Base-by-base conservation (phyloP, 208 protist genomes). In the Acanthamoeba castellanii region DNA sequence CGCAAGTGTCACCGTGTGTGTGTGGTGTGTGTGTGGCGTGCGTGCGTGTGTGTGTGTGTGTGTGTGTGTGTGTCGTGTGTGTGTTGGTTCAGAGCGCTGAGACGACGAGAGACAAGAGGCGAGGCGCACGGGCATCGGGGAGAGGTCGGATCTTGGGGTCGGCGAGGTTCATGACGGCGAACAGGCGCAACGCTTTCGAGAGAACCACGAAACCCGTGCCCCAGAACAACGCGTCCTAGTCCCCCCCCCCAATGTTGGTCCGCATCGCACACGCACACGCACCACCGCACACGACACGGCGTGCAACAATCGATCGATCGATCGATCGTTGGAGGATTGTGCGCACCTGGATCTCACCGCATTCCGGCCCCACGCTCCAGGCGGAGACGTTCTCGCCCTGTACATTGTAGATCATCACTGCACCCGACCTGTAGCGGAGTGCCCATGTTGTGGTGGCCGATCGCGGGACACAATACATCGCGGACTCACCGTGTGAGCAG, bases 321-420 rank as follows among this genome's bases (percentile, higher is more conserved):
- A n/a, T n/a, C n/a, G 22, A 68, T 68, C 2, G 61, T 1, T 1
- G 61, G 61, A 68, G 61, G 61, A 4, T 2, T 68, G 27, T 68
- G 37, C 6, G 7, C 50, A 55, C 50, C 70, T 78, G 70, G n/a
- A 78, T 45, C 20, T 78, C 81, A 34, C 81, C 52, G 81, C 81
- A 88, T 34, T 61, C 81, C 6, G 42, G 34, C 8, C 88, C 94
- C 2, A 92, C 47, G n/a, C 37, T 66, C 50, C 78, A 95, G 78
- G 84, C 42, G 9, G 42, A n/a, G 22, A 93, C 25, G 61, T 68
- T 74, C 68, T 94, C 66, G 34, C 96, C 95, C 42, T 95, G 92
- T 45, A 97, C 64, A 72, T 85, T 96, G 93, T 96, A 97, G 30
- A 97, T 37, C 37, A 93, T 78, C 25, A 97, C 96, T 34, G 47